phyloP scores from a whole-genome alignment of 2,329 filamentous ascomycete species.

The Xylaria sp. region DNA sequence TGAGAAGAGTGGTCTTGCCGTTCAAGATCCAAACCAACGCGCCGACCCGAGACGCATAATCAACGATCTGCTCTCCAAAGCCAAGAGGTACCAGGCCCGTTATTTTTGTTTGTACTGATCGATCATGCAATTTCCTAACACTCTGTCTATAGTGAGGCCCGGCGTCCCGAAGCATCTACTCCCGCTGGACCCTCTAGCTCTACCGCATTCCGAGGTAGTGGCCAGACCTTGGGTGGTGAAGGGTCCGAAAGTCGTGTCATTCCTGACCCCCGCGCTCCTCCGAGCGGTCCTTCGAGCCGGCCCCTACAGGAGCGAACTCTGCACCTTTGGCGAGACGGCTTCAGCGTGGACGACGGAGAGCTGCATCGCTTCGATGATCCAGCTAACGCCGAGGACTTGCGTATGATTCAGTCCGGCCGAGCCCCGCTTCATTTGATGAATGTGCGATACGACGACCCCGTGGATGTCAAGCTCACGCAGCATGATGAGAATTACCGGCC shows the following conservation, averaged over 20 bases:
- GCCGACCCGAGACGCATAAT: constrained; percentile 68
- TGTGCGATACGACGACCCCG: constrained; percentile 77
- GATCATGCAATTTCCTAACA: constrained; percentile 35
- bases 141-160: constrained; percentile 64
- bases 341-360: constrained; percentile 84
- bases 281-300: constrained; percentile 46
- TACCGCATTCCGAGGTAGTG: constrained; percentile 73
- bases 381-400: constrained; percentile 74
- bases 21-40: constrained; percentile 69
- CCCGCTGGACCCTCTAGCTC: constrained; percentile 64
- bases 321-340: constrained; percentile 85
- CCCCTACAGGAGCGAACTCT: constrained; percentile 72
- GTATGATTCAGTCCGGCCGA: constrained; percentile 80
- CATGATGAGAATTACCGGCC: constrained; percentile 78
- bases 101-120: not conserved
- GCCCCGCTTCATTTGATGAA: constrained; percentile 83
- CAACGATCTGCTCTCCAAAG: constrained; percentile 72
- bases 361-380: constrained; percentile 84
- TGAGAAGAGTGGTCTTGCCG: constrained; percentile 80
- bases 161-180: constrained; percentile 62
- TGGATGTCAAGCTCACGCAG: constrained; percentile 82
- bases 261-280: constrained; percentile 65
- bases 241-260: constrained; percentile 76
- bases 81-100: constrained; percentile 61
- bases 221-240: constrained; percentile 82